Conservation (phyloP, 2,329 filamentous ascomycete species). For the Periglandula ipomoeae region DNA sequence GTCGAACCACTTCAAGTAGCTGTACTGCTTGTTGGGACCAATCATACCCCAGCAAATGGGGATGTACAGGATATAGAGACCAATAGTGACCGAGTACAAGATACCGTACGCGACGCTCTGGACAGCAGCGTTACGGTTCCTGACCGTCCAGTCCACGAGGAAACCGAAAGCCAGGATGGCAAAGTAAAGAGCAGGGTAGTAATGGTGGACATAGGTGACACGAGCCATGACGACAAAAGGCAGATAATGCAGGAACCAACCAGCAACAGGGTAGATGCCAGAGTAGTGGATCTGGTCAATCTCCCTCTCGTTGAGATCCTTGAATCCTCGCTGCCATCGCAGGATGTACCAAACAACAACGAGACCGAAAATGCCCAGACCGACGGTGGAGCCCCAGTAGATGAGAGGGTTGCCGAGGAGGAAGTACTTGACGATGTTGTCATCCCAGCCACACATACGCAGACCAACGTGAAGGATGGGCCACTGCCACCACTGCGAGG, state of each 20-base stretch:
- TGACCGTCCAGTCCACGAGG: constrained; percentile 73
- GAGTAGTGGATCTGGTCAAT: constrained; percentile 94
- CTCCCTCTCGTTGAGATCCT: constrained; percentile 67
- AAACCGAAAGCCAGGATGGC: constrained; percentile 87
- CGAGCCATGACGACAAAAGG: constrained; percentile 96
- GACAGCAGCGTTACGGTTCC: constrained; percentile 52
- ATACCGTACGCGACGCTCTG: constrained; percentile 62
- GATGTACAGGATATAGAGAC: constrained; percentile 82
- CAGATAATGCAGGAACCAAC: constrained; percentile 94
- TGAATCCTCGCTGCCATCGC: constrained; percentile 92
- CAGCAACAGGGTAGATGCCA: constrained; percentile 80
- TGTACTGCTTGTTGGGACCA: constrained; percentile 73
- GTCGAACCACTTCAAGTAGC: constrained; percentile 88
- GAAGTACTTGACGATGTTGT: constrained; percentile 95
- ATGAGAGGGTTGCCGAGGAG: constrained; percentile 92
- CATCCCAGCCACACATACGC: constrained; percentile 98
- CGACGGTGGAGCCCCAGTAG: constrained; percentile 87
- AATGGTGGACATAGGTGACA: constrained; percentile 98
- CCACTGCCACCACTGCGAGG: constrained; percentile 98
- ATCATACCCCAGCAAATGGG: constrained; percentile 96
- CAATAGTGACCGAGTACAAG: constrained; percentile 66
- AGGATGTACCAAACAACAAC: constrained; percentile 77
- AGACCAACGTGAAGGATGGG: constrained; percentile 90
- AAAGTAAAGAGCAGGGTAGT: constrained; percentile 97
- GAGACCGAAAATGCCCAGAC: constrained; percentile 62